Base-by-base conservation (phyloP, 805 yeast genomes). In the Yamadazyma akitaensis region DNA sequence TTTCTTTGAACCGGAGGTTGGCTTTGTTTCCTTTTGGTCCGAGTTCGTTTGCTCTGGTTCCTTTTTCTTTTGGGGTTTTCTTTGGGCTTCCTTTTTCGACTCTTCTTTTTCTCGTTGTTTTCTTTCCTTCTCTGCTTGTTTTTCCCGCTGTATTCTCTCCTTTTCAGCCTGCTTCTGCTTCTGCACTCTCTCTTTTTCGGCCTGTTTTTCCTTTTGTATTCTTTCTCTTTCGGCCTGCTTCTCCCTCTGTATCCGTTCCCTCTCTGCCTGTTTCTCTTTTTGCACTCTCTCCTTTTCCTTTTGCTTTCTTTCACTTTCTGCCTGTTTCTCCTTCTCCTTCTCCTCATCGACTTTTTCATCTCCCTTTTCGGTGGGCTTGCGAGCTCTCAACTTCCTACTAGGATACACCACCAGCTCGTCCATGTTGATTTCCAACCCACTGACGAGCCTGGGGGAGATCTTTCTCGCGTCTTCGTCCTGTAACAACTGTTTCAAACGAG, bases 351-450 rank as follows among this genome's bases (percentile, higher is more conserved):
- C 30, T 28, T 28, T 11, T 5, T 28, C n/a, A 12, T 3, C 32
- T 28, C 10, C 32, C 5, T 11, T 11, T 13, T 9, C 32, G 9
- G 32, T 28, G 5, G 32, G 32, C 10, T 28, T 28, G 10, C 32
- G 32, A 13, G n/a, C 32, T 28, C 32, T 5, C 9, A 28, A 28
- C 9, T 28, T 28, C 10, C 32, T 28, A 28, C 32, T 28, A 13
- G 32, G 32, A 28, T 28, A 28, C 5, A 28, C 32, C 9, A 28
- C n/a, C 32, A 11, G 32, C 9, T 9, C 32, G 9, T 44, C 48
- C 51, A 50, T 47, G n/a, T 18, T 19, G n/a, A 50, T 47, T n/a
- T 42, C 43, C 17, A 50, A 25, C 17, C 46, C 40, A 17, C 48
- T 50, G 14, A 50, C 36, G n/a, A 41, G 19, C 21, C 14, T 34